Conservation (phyloP, 441 rosid species). For the Populus hybrid region DNA sequence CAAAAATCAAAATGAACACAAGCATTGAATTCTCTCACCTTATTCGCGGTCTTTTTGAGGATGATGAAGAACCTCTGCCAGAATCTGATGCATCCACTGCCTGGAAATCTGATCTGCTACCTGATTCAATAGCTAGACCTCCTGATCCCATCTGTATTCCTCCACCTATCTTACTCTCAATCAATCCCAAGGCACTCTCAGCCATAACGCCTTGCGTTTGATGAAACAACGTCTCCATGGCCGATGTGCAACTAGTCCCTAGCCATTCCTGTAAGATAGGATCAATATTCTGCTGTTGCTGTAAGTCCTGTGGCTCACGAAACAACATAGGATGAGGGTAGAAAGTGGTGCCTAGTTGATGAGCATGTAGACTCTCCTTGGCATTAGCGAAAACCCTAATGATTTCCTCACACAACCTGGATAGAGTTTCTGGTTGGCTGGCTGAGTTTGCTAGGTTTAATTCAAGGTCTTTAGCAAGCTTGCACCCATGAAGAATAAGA, state of each 20-base stretch:
- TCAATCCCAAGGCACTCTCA: not conserved
- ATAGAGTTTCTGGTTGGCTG: slow-evolving; percentile 27
- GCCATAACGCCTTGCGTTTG: slow-evolving; percentile 14
- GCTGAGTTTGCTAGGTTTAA: slow-evolving; percentile 36
- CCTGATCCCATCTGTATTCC: not conserved
- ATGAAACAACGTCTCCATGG: slow-evolving; percentile 21
- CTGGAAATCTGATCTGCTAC: slow-evolving; percentile 21
- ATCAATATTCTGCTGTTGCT: slow-evolving; percentile 29
- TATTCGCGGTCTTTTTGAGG: slow-evolving; percentile 38
- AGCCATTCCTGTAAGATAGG: slow-evolving; percentile 39
- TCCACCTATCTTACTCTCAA: slow-evolving; percentile 1
- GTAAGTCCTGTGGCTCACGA: not conserved
- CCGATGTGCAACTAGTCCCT: slow-evolving; percentile 25
- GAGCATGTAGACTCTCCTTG: slow-evolving; percentile 30
- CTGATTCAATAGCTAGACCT: slow-evolving; percentile 1
- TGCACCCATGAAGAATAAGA: slow-evolving; percentile 48
- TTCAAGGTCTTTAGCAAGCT: slow-evolving; percentile 52
- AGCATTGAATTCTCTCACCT: slow-evolving; percentile 32
- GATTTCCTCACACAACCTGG: slow-evolving; percentile 47
- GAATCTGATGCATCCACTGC: slow-evolving; percentile 29
- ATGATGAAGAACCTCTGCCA: slow-evolving; percentile 27
- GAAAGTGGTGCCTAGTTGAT: slow-evolving; percentile 10
- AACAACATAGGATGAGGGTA: not conserved
- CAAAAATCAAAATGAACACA: no score
- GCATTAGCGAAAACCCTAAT: slow-evolving; percentile 32